Evolutionary conservation across 495 filamentous ascomycete genomes (phyloP).

Genomic region (Mycothermus thermophilus): DNA sequence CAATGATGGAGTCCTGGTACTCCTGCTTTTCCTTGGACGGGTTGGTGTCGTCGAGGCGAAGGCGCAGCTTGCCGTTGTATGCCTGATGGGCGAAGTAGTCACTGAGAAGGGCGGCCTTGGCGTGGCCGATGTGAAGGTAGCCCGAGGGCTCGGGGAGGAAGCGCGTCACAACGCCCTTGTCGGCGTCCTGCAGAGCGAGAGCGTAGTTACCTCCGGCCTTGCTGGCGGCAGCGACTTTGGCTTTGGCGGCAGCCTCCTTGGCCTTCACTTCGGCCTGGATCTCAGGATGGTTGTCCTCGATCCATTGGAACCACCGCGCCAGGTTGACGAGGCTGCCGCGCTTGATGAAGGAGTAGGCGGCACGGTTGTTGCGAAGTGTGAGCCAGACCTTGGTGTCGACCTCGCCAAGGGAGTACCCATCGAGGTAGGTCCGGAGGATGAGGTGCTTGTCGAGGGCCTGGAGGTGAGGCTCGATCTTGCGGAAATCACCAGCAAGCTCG

Average conservation of each 20-base stretch:
- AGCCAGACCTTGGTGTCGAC: slow-evolving; percentile 76
- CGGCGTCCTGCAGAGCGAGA: slow-evolving; percentile 74
- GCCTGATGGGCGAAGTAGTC: slow-evolving; percentile 88
- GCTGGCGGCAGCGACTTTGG: slow-evolving; percentile 57
- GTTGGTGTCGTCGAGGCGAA: slow-evolving; percentile 89
- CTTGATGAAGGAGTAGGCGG: slow-evolving; percentile 66
- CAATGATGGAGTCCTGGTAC: slow-evolving; percentile 76
- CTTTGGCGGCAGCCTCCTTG: slow-evolving; percentile 47
- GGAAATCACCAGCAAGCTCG: slow-evolving; percentile 55
- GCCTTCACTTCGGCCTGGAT: slow-evolving; percentile 42
- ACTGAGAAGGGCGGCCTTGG: slow-evolving; percentile 82
- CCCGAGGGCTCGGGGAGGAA: slow-evolving; percentile 97
- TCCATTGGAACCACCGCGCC: slow-evolving; percentile 74
- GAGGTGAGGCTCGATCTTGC: slow-evolving; percentile 60
- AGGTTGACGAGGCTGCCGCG: slow-evolving; percentile 66
- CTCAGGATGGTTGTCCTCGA: slow-evolving; percentile 68
- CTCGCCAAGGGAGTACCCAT: slow-evolving; percentile 65
- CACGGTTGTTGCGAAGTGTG: slow-evolving; percentile 73
- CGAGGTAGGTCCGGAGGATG: slow-evolving; percentile 70
- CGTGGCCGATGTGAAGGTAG: slow-evolving; percentile 88
- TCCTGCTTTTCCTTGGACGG: slow-evolving; percentile 87
- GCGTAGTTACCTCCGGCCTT: slow-evolving; percentile 84
- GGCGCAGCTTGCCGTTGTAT: slow-evolving; percentile 69
- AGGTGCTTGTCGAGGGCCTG: slow-evolving; percentile 74
- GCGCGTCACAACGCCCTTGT: slow-evolving; percentile 82